Percentiles rank a stretch among this genome's conserved stretches.
Evolutionary conservation across 768 basidiomycete genomes (phyloP).

Genomic region (Macrolepiota fuliginosa): DNA sequence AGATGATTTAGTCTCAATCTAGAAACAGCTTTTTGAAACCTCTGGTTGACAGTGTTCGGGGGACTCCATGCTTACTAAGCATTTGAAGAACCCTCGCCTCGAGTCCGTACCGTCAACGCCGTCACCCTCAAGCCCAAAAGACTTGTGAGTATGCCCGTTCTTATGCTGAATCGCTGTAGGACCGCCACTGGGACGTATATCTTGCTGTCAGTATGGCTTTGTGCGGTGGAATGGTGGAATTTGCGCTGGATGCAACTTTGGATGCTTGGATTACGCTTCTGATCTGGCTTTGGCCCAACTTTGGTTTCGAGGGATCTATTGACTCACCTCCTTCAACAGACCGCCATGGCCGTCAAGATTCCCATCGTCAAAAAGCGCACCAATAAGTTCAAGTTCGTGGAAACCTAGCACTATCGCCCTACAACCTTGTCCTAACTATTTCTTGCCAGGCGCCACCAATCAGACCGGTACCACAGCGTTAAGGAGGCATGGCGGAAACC

Average conservation of each 20-base stretch:
- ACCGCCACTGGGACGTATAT: conserved; percentile 12
- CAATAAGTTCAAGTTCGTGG: conserved; percentile 88
- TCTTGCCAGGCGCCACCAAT: conserved; percentile 85
- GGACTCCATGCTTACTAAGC: conserved; percentile 27
- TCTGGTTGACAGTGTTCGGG: not conserved
- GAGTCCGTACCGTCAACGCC: conserved; percentile 32
- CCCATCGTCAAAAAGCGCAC: conserved; percentile 93
- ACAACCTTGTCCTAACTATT: conserved; percentile 6
- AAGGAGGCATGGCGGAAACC: conserved; percentile 99
- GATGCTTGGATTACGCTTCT: conserved; percentile 26
- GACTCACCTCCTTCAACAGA: conserved; percentile 24
- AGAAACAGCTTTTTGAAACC: too few relatives aligned
- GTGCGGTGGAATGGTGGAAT: conserved; percentile 14
- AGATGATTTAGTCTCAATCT: not conserved
- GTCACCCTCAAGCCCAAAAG: conserved; percentile 50
- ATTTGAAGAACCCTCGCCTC: conserved; percentile 13
- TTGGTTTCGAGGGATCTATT: conserved; percentile 14
- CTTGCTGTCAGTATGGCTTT: conserved; percentile 14
- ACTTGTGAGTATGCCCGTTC: conserved; percentile 46
- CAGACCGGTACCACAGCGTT: conserved; percentile 94
- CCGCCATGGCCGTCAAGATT: conserved; percentile 49
- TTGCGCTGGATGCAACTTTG: conserved; percentile 34
- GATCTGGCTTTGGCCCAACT: conserved; percentile 15
- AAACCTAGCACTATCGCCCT: not conserved
- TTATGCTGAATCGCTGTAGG: conserved; percentile 16